Conservation (phyloP, 2,329 filamentous ascomycete species). For the Aspergillus brunneoviolaceus region DNA sequence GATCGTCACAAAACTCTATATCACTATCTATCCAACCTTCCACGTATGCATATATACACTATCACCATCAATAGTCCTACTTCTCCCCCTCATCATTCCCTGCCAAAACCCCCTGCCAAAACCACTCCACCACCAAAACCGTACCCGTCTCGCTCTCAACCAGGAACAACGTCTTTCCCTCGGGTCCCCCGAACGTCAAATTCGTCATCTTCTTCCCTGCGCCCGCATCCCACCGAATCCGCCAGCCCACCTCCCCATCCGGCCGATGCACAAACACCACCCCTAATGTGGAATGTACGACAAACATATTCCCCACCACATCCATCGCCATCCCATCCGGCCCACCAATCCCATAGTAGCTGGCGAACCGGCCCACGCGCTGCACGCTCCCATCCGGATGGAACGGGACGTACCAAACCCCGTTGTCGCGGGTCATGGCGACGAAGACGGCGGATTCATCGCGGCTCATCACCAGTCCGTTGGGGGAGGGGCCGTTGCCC, state of each 20-base stretch:
- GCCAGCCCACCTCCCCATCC: not conserved
- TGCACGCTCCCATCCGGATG: not conserved
- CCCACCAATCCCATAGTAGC: not conserved
- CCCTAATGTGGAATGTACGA: not conserved
- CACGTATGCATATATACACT: too few relatives aligned
- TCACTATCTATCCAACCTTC: too few relatives aligned
- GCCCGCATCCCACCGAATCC: not conserved
- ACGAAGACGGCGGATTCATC: not conserved
- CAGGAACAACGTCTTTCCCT: not conserved
- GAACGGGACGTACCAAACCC: not conserved
- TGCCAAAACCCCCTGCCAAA: not conserved
- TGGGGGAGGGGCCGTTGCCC: not conserved
- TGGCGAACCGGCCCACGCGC: not conserved
- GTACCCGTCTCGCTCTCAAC: not conserved
- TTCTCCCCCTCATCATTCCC: not conserved
- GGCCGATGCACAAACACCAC: not conserved
- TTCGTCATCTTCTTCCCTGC: not conserved
- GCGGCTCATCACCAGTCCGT: not conserved
- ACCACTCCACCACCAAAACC: not conserved
- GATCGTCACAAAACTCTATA: too few relatives aligned
- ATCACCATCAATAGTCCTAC: too few relatives aligned
- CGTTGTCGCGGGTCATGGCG: not conserved
- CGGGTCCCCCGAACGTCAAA: not conserved
- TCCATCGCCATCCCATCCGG: constrained; percentile 1
- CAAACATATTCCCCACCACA: not conserved